Evolutionary conservation across 2,329 filamentous ascomycete genomes (phyloP).

Genomic region (Fulvia fulva): DNA sequence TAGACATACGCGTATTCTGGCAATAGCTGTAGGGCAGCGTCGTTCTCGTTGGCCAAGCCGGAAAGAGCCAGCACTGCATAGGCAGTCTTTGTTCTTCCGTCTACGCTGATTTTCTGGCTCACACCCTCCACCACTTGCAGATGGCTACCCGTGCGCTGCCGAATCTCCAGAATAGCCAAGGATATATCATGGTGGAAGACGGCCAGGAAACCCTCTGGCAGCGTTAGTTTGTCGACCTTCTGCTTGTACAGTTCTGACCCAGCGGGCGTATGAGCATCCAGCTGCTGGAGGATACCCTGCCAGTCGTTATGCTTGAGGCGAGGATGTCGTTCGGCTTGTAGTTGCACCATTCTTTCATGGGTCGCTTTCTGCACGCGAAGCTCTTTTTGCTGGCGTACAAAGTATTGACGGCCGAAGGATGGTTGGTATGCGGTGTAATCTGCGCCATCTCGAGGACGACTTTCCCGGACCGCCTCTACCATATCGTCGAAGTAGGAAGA

Average conservation of each 20-base stretch:
- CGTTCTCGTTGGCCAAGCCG: neutral
- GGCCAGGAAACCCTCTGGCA: slow-evolving; percentile 19
- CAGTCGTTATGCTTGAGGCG: slow-evolving; percentile 8
- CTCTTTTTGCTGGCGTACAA: neutral
- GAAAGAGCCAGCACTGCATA: neutral
- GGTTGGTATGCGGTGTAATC: neutral
- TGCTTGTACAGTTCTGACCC: slow-evolving; percentile 12
- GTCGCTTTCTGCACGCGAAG: neutral
- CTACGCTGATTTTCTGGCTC: neutral
- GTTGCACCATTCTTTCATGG: neutral
- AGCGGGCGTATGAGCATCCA: slow-evolving; percentile 16
- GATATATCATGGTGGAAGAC: slow-evolving; percentile 19
- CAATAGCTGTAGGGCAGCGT: slow-evolving; percentile 4
- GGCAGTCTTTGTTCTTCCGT: neutral
- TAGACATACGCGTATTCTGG: slow-evolving; percentile 3
- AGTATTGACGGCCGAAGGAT: neutral
- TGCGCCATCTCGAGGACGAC: neutral
- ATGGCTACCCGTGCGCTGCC: slow-evolving; percentile 31
- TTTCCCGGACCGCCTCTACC: neutral
- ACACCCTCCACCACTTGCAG: slow-evolving; percentile 17
- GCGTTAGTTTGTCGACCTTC: slow-evolving; percentile 20
- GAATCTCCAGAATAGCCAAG: slow-evolving; percentile 26
- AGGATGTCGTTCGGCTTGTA: slow-evolving; percentile 9
- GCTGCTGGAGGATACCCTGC: slow-evolving; percentile 13
- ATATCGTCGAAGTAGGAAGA: neutral